These are phyloP conservation scores for Dalbergia cultrata DNA, from an alignment of 306 rosid species.

Conservation along the genomic window DNA sequence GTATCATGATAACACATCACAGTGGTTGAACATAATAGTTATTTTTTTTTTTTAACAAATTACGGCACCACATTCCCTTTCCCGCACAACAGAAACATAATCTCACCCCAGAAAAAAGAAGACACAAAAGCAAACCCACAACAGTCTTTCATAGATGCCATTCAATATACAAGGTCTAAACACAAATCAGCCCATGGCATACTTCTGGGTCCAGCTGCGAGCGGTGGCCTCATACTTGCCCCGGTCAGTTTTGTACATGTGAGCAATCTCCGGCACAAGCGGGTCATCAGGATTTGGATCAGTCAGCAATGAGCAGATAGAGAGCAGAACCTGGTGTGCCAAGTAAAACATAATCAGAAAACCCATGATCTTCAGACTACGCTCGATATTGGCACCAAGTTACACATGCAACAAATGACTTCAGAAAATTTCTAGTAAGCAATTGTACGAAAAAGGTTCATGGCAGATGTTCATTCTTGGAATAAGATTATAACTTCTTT, in stretches of 20 bases:
- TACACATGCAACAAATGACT: neutral
- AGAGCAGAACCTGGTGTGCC: conserved; percentile 68
- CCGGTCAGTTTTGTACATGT: conserved; percentile 77
- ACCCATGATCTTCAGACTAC: neutral
- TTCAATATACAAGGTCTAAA: conserved; percentile 41
- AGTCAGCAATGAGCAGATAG: conserved; percentile 81
- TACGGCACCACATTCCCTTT: conserved; percentile 46
- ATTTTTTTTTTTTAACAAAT: conserved; percentile 31
- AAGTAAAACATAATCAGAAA: conserved; percentile 39
- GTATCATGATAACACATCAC: conserved; percentile 50
- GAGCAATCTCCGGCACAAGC: conserved; percentile 83
- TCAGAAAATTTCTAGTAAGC: neutral
- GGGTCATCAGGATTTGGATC: conserved; percentile 90
- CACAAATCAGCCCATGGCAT: conserved; percentile 70
- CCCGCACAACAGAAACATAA: conserved; percentile 44
- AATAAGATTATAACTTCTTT: neutral
- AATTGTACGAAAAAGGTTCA: neutral
- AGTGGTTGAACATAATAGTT: conserved; percentile 46
- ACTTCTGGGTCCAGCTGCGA: conserved; percentile 87
- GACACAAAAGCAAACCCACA: conserved; percentile 45
- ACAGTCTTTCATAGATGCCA: conserved; percentile 42
- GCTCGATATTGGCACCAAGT: conserved; percentile 12
- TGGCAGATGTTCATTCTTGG: neutral
- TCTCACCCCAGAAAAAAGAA: conserved; percentile 43
- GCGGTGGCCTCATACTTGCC: conserved; percentile 78